Evolutionary conservation across 164 flowering plant genomes (phyloP).

Genomic region (Umbellularia californica): DNA sequence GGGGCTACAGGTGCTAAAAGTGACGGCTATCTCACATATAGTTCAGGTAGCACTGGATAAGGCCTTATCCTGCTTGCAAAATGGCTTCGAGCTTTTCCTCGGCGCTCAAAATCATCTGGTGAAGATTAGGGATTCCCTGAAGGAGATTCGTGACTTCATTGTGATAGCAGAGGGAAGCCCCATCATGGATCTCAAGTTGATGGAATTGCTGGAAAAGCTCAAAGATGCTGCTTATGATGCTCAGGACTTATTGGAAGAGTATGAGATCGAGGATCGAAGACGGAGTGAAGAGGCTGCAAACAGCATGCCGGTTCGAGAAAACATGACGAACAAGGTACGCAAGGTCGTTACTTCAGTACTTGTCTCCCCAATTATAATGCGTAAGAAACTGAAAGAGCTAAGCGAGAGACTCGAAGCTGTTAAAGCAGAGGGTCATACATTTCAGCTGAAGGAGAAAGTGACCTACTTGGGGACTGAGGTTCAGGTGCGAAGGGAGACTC

Average conservation of each 20-base stretch:
- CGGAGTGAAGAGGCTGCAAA: background rate
- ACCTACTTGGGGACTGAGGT: fast-evolving
- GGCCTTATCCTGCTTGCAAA: no score
- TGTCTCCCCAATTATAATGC: background rate
- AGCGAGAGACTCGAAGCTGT: background rate
- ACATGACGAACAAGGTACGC: background rate
- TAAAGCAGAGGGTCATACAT: background rate
- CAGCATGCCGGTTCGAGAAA: no score
- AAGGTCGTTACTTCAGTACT: background rate
- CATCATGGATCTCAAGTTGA: background rate
- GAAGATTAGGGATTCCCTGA: no score
- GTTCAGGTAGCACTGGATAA: no score
- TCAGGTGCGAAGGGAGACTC: background rate
- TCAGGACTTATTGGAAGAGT: constrained; percentile 3
- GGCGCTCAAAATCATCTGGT: no score
- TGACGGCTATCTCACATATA: no score
- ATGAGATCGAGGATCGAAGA: background rate
- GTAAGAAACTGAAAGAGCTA: background rate
- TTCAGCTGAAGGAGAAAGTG: background rate
- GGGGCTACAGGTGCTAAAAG: no score
- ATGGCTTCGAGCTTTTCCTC: no score
- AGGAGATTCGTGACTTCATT: no score
- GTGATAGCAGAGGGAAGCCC: no score
- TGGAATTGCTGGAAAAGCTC: constrained; percentile 1
- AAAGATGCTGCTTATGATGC: constrained; percentile 7